Evolutionary conservation across 495 filamentous ascomycete species (phyloP), one percentile per base, ranked within the genome.

Genomic region (Copromyces sp.): DNA sequence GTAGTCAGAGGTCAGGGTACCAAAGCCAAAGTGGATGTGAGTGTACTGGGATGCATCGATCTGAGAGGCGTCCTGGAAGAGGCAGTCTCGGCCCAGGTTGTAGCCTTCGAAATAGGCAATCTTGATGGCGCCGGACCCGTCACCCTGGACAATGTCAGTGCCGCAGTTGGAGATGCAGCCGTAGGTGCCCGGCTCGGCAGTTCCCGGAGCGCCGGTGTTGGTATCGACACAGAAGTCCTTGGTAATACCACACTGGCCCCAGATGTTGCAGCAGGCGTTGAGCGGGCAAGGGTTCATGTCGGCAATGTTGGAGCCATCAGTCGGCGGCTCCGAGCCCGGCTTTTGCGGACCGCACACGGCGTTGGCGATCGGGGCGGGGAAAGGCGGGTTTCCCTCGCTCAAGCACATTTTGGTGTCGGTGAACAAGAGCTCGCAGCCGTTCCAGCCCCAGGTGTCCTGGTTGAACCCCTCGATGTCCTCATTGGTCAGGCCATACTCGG

Each of bases 111-210:
- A 83, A 68, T 81, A 83, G 9, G 74, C 80, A 35, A 78, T 65
- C 59, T 74, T 70, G 44, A 72, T 61, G 0, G 41, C 73, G 7
- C 77, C 75, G 4, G 74, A 40, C 16, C n/a, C 71, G 1, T 24
- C 11, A 24, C 59, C 73, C 11, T 72, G 72, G 2, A 74, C 65
- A 61, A 81, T 77, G 14, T 78, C 75, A 3, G 24, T 79, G 32
- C 81, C 80, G 71, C 85, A 86, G 75, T 83, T 85, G 8, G 80
- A 85, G n/a, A 85, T 82, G 76, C 84, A 86, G 29, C 83, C 82
- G 69, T 83, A 79, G 1, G 74, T 80, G 32, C 75, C 77, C 0
- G 41, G n/a, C 40, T 74, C 29, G 6, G 80, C 70, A 0, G 82
- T 83, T 0, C 84, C 84, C 0, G 84, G 84, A 1, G 78, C 77